Conservation (phyloP, 2,329 filamentous ascomycete species). For the Fonsecaea nubica region DNA sequence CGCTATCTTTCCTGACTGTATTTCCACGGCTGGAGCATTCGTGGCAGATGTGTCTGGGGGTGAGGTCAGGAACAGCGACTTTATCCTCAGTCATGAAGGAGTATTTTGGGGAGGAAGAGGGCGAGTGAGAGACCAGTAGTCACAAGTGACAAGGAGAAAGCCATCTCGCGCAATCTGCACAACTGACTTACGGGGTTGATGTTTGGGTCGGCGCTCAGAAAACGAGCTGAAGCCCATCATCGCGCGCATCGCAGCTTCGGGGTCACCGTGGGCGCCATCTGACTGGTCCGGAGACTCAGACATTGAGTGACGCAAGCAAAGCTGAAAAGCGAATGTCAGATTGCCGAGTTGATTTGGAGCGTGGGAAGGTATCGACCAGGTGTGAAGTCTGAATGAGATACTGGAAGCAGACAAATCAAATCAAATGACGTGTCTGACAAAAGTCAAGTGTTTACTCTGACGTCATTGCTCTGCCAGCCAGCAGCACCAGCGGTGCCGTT, state of each 20-base stretch:
- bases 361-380: neutral
- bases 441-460: neutral
- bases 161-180: neutral
- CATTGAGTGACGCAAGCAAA: constrained; percentile 10
- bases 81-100: neutral
- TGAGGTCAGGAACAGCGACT: neutral
- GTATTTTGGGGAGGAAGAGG: neutral
- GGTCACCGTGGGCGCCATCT: constrained; percentile 7
- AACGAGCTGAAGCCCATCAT: constrained; percentile 39
- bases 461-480: neutral
- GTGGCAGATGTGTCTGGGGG: neutral
- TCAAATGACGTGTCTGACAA: constrained; percentile 2
- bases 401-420: neutral
- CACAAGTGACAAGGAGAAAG: neutral
- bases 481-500: too few relatives aligned
- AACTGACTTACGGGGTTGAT: constrained; percentile 26
- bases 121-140: neutral
- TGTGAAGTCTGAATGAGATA: neutral
- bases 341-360: neutral
- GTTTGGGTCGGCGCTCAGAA: constrained; percentile 27
- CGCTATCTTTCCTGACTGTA: neutral
- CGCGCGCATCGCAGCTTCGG: constrained; percentile 34
- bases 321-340: neutral
- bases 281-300: constrained; percentile 13
- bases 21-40: neutral